phyloP scores from a whole-genome alignment of 2,329 filamentous ascomycete species.

The Colletotrichum lini region DNA sequence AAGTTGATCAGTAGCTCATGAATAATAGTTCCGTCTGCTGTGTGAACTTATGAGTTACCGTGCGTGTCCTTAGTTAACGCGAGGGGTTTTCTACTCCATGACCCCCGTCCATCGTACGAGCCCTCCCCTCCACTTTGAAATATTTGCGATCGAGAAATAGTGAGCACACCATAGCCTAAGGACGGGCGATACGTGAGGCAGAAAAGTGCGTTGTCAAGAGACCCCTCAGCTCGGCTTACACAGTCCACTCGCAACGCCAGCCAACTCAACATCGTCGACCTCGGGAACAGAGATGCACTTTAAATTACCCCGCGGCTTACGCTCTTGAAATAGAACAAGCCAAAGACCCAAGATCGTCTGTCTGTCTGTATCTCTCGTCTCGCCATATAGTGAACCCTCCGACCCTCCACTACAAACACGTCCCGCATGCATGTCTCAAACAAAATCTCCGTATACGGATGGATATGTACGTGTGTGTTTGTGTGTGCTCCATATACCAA shows the following conservation, averaged over 20 bases:
- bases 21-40: no score
- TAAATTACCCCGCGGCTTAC: slow-evolving; percentile 15
- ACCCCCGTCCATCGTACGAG: background rate
- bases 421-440: slow-evolving; percentile 14
- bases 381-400: background rate
- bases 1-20: no score
- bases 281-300: background rate
- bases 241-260: background rate
- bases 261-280: background rate
- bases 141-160: no score
- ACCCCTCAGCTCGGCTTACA: slow-evolving; percentile 14
- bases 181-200: background rate
- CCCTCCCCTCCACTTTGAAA: background rate
- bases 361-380: background rate
- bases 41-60: background rate
- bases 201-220: background rate
- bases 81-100: no score
- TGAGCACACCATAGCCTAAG: background rate
- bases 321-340: background rate
- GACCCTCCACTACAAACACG: background rate
- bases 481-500: no score
- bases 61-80: no score
- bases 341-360: background rate
- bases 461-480: no score
- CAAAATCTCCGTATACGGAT: background rate